Base-by-base conservation (phyloP, 202 grass and related monocot genomes). In the Alloteropsis angusta region DNA sequence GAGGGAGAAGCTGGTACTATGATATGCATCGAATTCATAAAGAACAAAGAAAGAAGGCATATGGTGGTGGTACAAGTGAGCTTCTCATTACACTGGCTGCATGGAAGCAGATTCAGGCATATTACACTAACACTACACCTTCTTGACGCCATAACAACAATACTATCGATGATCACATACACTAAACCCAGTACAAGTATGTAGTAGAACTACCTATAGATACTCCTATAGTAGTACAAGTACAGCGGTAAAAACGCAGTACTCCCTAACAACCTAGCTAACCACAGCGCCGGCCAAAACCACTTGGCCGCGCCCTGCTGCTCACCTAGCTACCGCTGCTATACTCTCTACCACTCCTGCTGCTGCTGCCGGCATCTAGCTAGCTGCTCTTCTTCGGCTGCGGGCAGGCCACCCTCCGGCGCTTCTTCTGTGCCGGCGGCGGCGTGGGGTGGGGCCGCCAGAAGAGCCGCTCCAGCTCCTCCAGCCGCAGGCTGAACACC, bases 391-490 rank as follows among this genome's bases (percentile, higher is more conserved):
- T 80, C 70, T 48, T 75, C 18, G 63, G 64, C 84, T 60, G 21
- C 79, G 85, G 79, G 58, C 75, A 72, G 68, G 77, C 82, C 18
- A 88, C 86, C 86, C 77, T 84, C 82, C 86, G 86, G 57, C 86
- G 82, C 82, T 88, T 88, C 71, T 85, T 68, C 62, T 79, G 47
- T 0, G 9, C 22, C 61, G 52, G 26, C 55, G 55, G 59, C 62
- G 36, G 15, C 7, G 43, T 3, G 3, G 49, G 32, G 11, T 23
- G 49, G 30, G 73, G 80, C 46, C 79, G 81, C 82, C 77, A 81
- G 86, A 88, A 88, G 65, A 88, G 82, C 14, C 72, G 77, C 53
- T 94, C 88, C 39, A 94, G 82, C 81, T 94, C 89, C 13, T 94
- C 89, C 41, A 87, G 76, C 64, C 85, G 78, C 55, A 91, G 84